These are phyloP conservation scores for Macrophomina tecta DNA, from an alignment of 2,329 filamentous ascomycete species.

Conservation along the genomic window DNA sequence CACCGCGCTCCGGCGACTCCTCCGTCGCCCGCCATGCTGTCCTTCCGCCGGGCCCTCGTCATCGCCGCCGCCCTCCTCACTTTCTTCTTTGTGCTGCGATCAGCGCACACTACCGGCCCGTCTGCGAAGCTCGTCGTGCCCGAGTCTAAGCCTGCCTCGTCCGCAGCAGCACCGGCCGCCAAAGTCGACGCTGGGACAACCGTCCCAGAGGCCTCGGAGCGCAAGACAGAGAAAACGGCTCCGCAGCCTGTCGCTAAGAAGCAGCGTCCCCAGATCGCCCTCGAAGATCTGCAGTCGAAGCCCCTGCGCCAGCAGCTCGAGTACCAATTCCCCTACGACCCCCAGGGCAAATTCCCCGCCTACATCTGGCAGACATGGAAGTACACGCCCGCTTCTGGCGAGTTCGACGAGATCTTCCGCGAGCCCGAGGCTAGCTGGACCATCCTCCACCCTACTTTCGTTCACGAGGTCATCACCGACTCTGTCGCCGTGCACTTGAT, in stretches of 20 bases:
- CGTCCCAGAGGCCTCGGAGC: constrained; percentile 26
- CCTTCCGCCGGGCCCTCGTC: constrained; percentile 76
- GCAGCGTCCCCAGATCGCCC: constrained; percentile 63
- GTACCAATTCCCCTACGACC: constrained; percentile 93
- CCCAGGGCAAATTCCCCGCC: constrained; percentile 86
- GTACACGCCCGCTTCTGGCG: constrained; percentile 74
- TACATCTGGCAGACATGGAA: constrained; percentile 99
- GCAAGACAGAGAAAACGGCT: constrained; percentile 16
- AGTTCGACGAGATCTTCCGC: constrained; percentile 77
- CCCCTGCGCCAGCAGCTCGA: constrained; percentile 80
- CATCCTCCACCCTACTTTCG: constrained; percentile 82
- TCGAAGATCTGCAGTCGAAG: constrained; percentile 74
- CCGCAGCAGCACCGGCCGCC: neutral
- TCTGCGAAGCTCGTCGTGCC: constrained; percentile 37
- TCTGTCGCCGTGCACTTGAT: constrained; percentile 81
- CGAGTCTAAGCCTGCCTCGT: constrained; percentile 38
- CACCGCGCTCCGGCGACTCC: constrained; percentile 21
- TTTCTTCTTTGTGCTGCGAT: constrained; percentile 72
- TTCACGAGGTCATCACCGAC: constrained; percentile 98
- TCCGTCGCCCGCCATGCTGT: constrained; percentile 66
- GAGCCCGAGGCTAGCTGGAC: constrained; percentile 90
- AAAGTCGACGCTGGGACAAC: neutral
- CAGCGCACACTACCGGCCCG: constrained; percentile 54
- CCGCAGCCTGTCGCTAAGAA: constrained; percentile 46
- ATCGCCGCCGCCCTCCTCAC: constrained; percentile 72